Evolutionary conservation across 2,329 filamentous ascomycete genomes (phyloP).

Genomic region (Monosporascus sp.): DNA sequence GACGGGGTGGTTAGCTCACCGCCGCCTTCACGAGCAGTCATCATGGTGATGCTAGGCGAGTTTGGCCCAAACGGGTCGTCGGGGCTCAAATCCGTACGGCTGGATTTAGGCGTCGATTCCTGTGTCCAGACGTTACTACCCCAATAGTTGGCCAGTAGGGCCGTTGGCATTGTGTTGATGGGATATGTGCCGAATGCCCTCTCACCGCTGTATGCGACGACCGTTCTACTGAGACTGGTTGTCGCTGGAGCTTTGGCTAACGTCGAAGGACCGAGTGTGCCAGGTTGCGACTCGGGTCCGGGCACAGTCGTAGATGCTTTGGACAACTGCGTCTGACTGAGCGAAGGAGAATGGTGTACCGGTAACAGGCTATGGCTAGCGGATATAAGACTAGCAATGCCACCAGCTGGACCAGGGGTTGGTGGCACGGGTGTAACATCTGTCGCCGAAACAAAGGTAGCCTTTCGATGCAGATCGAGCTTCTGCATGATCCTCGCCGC

Average conservation of each 20-base stretch:
- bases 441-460: conserved; percentile 49
- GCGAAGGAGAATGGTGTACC: conserved; percentile 37
- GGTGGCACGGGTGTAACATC: conserved; percentile 36
- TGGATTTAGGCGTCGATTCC: conserved; percentile 19
- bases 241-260: conserved; percentile 77
- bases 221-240: conserved; percentile 81
- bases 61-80: conserved; percentile 35
- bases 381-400: conserved; percentile 81
- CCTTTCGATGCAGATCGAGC: conserved; percentile 81
- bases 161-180: conserved; percentile 71
- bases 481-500: conserved; percentile 88
- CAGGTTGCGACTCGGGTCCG: conserved; percentile 43
- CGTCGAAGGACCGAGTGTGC: conserved; percentile 74
- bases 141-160: conserved; percentile 91
- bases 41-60: conserved; percentile 28
- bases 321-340: conserved; percentile 17
- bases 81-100: conserved; percentile 13
- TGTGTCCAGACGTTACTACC: conserved; percentile 73
- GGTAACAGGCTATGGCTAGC: conserved; percentile 77
- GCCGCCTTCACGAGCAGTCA: conserved; percentile 18
- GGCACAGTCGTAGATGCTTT: conserved; percentile 16
- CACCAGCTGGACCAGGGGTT: conserved; percentile 42
- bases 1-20: conserved; percentile 21
- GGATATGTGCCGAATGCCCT: conserved; percentile 62
- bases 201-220: conserved; percentile 76